Conservation (phyloP, 495 filamentous ascomycete genomes). For the Xanthoparmelia taractica region DNA sequence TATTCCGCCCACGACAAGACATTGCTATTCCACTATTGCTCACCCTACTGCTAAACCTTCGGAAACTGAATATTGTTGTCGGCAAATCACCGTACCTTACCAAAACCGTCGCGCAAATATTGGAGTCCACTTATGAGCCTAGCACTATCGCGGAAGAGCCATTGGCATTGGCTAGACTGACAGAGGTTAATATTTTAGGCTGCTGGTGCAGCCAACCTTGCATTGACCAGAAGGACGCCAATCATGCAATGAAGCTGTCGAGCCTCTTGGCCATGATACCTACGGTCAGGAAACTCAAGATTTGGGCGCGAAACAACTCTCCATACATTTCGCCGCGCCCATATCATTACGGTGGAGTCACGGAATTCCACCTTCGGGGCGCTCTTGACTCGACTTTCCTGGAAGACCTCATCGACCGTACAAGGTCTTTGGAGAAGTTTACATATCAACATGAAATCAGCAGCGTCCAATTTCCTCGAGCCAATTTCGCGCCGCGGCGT, state of each 20-base stretch:
- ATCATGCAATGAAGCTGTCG: background rate
- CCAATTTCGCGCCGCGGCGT: background rate
- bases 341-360: background rate
- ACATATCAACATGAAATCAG: background rate
- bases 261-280: background rate
- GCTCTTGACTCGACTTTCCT: background rate
- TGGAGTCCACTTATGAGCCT: background rate
- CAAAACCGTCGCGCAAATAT: background rate
- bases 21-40: background rate
- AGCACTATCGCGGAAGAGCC: background rate
- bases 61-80: background rate
- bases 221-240: no score
- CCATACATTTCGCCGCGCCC: background rate
- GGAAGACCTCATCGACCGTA: background rate
- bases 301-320: rapidly evolving
- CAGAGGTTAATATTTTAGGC: background rate
- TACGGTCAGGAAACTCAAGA: background rate
- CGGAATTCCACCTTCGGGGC: background rate
- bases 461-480: background rate
- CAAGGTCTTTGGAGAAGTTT: background rate
- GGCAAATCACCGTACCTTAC: background rate
- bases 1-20: background rate
- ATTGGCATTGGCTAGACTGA: background rate
- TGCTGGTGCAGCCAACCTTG: rapidly evolving
- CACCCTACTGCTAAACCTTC: background rate